Evolutionary conservation across 2,329 filamentous ascomycete species (phyloP).

Genomic region (Aureobasidium sp.): DNA sequence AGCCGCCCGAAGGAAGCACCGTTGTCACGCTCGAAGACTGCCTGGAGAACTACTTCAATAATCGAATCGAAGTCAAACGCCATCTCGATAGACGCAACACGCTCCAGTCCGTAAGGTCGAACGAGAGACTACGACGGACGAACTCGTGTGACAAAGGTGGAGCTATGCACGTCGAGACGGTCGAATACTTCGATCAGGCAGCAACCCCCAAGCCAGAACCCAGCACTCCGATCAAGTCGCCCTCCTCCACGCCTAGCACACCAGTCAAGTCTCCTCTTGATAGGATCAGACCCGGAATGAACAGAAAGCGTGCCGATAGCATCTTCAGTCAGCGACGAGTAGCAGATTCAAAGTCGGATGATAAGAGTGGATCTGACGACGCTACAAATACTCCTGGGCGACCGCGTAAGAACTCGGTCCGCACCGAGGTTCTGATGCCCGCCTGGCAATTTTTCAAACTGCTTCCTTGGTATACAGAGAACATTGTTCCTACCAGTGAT

Average conservation of each 20-base stretch:
- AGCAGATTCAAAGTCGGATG: constrained; percentile 24
- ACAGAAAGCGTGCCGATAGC: constrained; percentile 40
- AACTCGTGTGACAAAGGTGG: constrained; percentile 29
- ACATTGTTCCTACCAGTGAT: constrained; percentile 54
- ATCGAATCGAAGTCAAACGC: constrained; percentile 78
- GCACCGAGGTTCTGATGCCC: constrained; percentile 86
- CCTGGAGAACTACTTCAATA: constrained; percentile 91
- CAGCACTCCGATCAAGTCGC: background rate
- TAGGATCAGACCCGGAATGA: constrained; percentile 29
- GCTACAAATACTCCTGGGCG: constrained; percentile 23
- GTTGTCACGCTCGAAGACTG: constrained; percentile 78
- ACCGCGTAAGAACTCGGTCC: constrained; percentile 23
- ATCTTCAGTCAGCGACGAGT: constrained; percentile 43
- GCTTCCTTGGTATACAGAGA: constrained; percentile 83
- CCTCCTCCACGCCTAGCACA: constrained; percentile 21
- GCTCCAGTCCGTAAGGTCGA: constrained; percentile 39
- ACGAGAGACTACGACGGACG: constrained; percentile 22
- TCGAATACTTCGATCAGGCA: constrained; percentile 31
- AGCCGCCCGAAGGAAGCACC: constrained; percentile 57
- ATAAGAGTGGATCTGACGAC: constrained; percentile 38
- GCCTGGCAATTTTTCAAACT: constrained; percentile 97
- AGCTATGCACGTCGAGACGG: constrained; percentile 38
- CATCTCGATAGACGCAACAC: constrained; percentile 57
- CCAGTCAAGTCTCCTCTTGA: constrained; percentile 26
- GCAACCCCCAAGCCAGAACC: constrained; percentile 17